A percentile compares a stretch with the other conserved stretches of the same genome.
Conservation (phyloP, 768 basidiomycete genomes). For the Phlebiopsis flavidoalba region DNA sequence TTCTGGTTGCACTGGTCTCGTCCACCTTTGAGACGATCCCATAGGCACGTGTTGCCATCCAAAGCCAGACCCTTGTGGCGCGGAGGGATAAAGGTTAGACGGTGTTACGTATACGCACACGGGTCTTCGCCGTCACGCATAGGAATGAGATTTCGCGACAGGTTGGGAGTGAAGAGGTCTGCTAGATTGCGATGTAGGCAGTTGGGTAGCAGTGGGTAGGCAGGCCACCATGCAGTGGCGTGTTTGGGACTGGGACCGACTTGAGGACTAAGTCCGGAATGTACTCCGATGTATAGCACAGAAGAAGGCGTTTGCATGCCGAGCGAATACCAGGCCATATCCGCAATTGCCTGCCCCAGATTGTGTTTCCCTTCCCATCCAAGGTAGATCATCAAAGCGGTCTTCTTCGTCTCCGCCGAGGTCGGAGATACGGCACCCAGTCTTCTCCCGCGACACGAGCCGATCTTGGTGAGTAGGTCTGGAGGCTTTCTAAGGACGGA, state of each 20-base stretch:
- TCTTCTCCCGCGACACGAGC: slow-evolving; percentile 49
- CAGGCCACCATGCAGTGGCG: slow-evolving; percentile 11
- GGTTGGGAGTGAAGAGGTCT: no score
- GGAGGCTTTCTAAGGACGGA: slow-evolving; percentile 46
- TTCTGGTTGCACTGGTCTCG: slow-evolving; percentile 24
- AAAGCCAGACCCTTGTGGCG: no score
- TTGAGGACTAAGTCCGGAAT: slow-evolving; percentile 12
- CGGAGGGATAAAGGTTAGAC: no score
- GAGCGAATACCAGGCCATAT: slow-evolving; percentile 46
- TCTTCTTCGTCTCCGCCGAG: slow-evolving; percentile 56
- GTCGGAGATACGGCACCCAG: slow-evolving; percentile 28
- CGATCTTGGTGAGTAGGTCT: slow-evolving; percentile 38
- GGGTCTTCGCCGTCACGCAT: no score
- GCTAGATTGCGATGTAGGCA: no score
- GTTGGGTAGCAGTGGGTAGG: slow-evolving; percentile 12
- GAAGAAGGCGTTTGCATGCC: slow-evolving; percentile 56
- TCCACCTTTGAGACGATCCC: no score
- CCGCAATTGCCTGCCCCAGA: slow-evolving; percentile 39
- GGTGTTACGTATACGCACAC: slow-evolving; percentile 38
- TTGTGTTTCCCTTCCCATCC: slow-evolving; percentile 54
- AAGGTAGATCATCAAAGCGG: slow-evolving; percentile 44
- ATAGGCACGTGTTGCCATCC: no score
- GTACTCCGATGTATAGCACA: slow-evolving; percentile 43
- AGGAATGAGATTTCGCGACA: no score
- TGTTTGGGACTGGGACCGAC: background rate